phyloP scores from a whole-genome alignment of 106 monocot species.

The Dioscorea zingiberensis region DNA sequence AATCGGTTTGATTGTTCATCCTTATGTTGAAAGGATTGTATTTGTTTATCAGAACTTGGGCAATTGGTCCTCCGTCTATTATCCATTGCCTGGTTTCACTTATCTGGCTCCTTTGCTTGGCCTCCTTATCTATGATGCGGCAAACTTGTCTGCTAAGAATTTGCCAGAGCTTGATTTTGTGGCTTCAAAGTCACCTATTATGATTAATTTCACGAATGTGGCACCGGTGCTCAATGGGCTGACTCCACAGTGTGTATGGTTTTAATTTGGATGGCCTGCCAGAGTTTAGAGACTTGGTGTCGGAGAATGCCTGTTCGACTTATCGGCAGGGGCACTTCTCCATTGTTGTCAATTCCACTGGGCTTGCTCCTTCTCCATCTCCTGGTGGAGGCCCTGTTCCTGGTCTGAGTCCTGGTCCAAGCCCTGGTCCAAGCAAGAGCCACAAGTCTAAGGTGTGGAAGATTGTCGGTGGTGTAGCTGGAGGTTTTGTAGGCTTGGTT shows the following conservation, averaged over 20 bases:
- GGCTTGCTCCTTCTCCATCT: constrained; percentile 27
- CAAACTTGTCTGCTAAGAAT: constrained; percentile 44
- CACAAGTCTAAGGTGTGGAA: constrained; percentile 46
- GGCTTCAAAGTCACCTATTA: constrained; percentile 43
- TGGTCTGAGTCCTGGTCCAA: not conserved
- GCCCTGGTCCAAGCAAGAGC: not conserved
- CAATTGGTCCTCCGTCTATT: constrained; percentile 59
- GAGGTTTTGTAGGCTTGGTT: constrained; percentile 37
- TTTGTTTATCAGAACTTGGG: constrained; percentile 91
- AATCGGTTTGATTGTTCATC: constrained; percentile 43
- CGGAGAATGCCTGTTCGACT: constrained; percentile 38
- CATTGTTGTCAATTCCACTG: constrained; percentile 59
- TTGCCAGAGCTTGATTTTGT: constrained; percentile 45
- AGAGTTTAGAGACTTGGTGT: constrained; percentile 38
- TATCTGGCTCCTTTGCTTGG: constrained; percentile 68
- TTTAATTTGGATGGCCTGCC: constrained; percentile 52
- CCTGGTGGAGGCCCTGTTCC: not conserved
- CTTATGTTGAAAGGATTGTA: constrained; percentile 63
- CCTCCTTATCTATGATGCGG: constrained; percentile 68
- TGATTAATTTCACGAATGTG: constrained; percentile 40
- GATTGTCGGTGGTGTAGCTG: constrained; percentile 38
- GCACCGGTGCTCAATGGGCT: constrained; percentile 10
- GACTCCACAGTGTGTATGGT: constrained; percentile 49
- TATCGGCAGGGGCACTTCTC: constrained; percentile 68
- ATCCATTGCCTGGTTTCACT: constrained; percentile 55